Percentiles rank a stretch among this genome's conserved stretches.
phyloP scores from a whole-genome alignment of 2,329 filamentous ascomycete genomes.

The Lachnellula cervina region DNA sequence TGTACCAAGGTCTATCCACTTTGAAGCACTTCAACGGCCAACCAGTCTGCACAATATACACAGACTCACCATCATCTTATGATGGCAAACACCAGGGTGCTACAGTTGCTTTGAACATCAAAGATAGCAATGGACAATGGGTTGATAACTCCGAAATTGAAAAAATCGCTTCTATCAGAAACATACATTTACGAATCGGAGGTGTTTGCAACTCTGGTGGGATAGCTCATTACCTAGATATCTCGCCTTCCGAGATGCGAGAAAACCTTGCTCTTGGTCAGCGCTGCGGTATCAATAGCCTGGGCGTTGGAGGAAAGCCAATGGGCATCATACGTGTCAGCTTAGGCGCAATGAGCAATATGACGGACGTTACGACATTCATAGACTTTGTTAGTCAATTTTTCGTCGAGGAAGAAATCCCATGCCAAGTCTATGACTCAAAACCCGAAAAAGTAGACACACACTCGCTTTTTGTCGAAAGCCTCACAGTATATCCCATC shows the following conservation, averaged over 20 bases:
- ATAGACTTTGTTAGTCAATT: conserved; percentile 68
- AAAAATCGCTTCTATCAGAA: conserved; percentile 72
- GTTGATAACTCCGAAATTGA: conserved; percentile 80
- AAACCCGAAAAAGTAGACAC: background rate
- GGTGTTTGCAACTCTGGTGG: conserved; percentile 91
- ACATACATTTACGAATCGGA: conserved; percentile 81
- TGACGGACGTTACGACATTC: conserved; percentile 68
- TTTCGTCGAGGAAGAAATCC: conserved; percentile 33
- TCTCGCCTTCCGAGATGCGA: conserved; percentile 77
- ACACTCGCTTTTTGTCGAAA: conserved; percentile 48
- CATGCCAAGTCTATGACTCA: background rate
- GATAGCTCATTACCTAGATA: conserved; percentile 64
- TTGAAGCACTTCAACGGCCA: conserved; percentile 62
- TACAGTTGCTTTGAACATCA: conserved; percentile 78
- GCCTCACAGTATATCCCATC: conserved; percentile 77
- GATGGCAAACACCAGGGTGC: conserved; percentile 55
- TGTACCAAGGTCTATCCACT: conserved; percentile 53
- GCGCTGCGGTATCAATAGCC: conserved; percentile 76
- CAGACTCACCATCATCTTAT: conserved; percentile 30
- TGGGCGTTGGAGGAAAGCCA: conserved; percentile 67
- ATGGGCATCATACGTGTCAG: conserved; percentile 84
- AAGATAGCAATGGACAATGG: conserved; percentile 65
- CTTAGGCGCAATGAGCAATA: conserved; percentile 83
- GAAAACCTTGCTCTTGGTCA: conserved; percentile 81
- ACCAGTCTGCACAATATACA: conserved; percentile 30